Percentiles rank a stretch among this genome's conserved stretches.
phyloP scores from a whole-genome alignment of 1,284 basidiomycete genomes.

The Trametes polyzona region DNA sequence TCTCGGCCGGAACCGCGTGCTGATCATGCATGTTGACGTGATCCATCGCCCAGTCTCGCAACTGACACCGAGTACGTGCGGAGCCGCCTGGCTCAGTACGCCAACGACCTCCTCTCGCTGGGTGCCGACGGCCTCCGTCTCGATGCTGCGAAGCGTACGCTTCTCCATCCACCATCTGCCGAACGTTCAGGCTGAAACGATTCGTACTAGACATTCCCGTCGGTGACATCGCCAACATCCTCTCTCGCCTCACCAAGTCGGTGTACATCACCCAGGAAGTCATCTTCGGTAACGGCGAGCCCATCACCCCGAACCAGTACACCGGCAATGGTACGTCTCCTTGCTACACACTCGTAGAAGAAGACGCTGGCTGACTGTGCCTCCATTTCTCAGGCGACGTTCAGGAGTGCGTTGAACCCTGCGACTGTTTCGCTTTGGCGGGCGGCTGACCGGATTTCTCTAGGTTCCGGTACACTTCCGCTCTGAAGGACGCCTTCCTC shows the following conservation, averaged over 20 bases:
- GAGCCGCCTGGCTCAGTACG: conserved; percentile 55
- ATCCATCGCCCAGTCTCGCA: conserved; percentile 44
- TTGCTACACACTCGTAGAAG: neutral
- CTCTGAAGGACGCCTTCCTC: conserved; percentile 55
- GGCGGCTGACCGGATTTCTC: neutral
- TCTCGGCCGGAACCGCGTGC: neutral
- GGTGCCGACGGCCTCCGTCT: conserved; percentile 68
- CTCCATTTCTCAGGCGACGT: conserved; percentile 51
- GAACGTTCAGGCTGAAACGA: neutral
- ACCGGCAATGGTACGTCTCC: conserved; percentile 47
- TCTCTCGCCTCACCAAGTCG: conserved; percentile 42
- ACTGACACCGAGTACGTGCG: conserved; percentile 67
- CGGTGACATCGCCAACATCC: conserved; percentile 57
- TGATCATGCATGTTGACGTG: neutral
- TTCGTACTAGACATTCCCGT: conserved; percentile 52
- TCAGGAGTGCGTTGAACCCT: conserved; percentile 53
- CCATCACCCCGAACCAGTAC: conserved; percentile 60
- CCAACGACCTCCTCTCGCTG: conserved; percentile 62
- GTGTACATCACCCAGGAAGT: conserved; percentile 66
- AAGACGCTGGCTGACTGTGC: neutral
- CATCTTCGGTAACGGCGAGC: conserved; percentile 55
- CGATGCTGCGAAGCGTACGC: conserved; percentile 68
- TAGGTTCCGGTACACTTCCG: conserved; percentile 66
- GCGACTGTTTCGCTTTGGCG: too few species aligned
- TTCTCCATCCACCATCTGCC: neutral